Percentiles rank a stretch among this genome's conserved stretches.
These are phyloP conservation scores for Thozetella sp. DNA, from an alignment of 495 filamentous ascomycete species.

Conservation along the genomic window DNA sequence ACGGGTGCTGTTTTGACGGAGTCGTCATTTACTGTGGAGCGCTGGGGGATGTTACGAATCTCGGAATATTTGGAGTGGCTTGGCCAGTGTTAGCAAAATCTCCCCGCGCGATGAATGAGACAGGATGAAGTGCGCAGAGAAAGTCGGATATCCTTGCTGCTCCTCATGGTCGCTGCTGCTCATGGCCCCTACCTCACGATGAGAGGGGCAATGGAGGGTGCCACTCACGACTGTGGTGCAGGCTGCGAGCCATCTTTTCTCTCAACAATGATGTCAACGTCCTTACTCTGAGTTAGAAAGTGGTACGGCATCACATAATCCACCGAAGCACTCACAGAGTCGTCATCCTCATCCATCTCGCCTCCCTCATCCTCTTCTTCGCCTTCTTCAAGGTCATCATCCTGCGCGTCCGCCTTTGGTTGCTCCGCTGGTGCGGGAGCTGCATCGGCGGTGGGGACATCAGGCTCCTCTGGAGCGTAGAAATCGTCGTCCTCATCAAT, in stretches of 20 bases:
- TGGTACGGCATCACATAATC: neutral
- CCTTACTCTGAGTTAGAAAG: slow-evolving; percentile 50
- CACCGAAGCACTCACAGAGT: slow-evolving; percentile 30
- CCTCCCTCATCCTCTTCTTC: slow-evolving; percentile 71
- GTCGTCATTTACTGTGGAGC: slow-evolving; percentile 56
- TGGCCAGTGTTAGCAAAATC: slow-evolving; percentile 12
- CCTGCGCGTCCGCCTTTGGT: slow-evolving; percentile 21
- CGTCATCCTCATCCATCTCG: slow-evolving; percentile 76
- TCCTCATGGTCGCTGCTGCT: too few relatives aligned
- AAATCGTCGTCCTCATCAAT: slow-evolving; percentile 73
- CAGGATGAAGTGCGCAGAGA: too few relatives aligned
- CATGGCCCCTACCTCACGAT: neutral
- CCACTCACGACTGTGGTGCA: slow-evolving; percentile 64
- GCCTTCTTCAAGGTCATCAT: slow-evolving; percentile 57
- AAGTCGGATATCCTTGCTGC: too few relatives aligned
- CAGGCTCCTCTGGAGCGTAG: slow-evolving; percentile 56
- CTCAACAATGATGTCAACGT: slow-evolving; percentile 95
- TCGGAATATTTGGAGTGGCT: slow-evolving; percentile 59
- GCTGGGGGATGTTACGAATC: slow-evolving; percentile 68
- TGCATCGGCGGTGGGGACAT: slow-evolving; percentile 24
- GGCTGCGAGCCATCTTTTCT: slow-evolving; percentile 75
- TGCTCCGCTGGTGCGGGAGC: slow-evolving; percentile 8
- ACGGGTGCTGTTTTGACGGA: slow-evolving; percentile 38
- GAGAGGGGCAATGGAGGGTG: neutral
- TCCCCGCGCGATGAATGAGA: neutral